Conservation (phyloP, 352 stramenopile species). For the Globisporangium solare region DNA sequence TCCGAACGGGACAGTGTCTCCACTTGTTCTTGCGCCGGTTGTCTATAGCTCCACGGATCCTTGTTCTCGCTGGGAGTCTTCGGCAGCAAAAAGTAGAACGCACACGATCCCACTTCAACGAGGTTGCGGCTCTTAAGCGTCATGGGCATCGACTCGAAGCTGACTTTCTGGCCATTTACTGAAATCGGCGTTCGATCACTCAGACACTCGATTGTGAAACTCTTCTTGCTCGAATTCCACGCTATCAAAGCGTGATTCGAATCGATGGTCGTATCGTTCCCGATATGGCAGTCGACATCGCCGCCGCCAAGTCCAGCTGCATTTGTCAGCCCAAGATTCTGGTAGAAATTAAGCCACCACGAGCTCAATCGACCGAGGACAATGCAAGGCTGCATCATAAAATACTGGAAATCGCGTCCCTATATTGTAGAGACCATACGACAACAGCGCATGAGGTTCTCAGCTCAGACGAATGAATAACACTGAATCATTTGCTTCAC, state of each 20-base stretch:
- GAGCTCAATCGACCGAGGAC: conserved; percentile 58
- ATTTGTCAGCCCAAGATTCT: conserved; percentile 35
- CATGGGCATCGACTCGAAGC: conserved; percentile 39
- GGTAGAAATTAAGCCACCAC: conserved; percentile 59
- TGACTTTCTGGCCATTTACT: conserved; percentile 61
- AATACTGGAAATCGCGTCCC: conserved; percentile 59
- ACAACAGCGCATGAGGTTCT: conserved; percentile 1
- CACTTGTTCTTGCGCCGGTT: no score
- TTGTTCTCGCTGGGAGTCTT: conserved; percentile 16
- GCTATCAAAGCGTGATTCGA: conserved; percentile 59
- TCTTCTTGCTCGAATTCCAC: conserved; percentile 38
- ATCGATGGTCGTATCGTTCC: conserved; percentile 55
- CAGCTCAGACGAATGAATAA: conserved; percentile 3
- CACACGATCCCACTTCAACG: conserved; percentile 62
- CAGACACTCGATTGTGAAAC: conserved; percentile 71
- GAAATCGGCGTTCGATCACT: conserved; percentile 43
- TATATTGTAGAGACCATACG: conserved; percentile 9
- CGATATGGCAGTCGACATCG: conserved; percentile 66
- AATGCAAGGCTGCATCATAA: conserved; percentile 57
- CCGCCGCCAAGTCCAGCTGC: conserved; percentile 46
- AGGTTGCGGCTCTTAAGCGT: conserved; percentile 44
- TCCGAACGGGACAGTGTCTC: conserved; percentile 17
- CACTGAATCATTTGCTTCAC: conserved; percentile 2
- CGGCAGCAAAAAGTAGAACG: conserved; percentile 78
- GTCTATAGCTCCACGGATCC: background rate